These are phyloP conservation scores for Cryphonectria japonica DNA, from an alignment of 2,329 filamentous ascomycete genomes.

Conservation along the genomic window DNA sequence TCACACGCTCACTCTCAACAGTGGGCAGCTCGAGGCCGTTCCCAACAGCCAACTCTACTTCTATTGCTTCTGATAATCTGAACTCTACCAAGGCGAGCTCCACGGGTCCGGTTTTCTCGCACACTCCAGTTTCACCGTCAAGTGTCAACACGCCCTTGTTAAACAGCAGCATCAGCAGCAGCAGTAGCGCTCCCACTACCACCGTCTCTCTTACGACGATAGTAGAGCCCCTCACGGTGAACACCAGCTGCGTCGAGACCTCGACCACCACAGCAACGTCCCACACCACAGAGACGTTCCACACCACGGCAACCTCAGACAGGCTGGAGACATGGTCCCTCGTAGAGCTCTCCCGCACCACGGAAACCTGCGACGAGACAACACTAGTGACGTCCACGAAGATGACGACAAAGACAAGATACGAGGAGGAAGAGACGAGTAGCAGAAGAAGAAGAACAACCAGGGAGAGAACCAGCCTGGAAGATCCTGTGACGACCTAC, in stretches of 20 bases:
- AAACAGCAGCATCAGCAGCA: background rate
- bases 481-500: background rate
- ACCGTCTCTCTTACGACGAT: background rate
- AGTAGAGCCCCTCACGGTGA: background rate
- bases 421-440: too few species aligned
- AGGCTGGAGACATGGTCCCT: background rate
- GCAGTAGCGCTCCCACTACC: background rate
- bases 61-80: too few species aligned
- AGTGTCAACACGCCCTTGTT: background rate
- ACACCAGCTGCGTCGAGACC: slow-evolving; percentile 12
- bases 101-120: too few species aligned
- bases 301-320: background rate
- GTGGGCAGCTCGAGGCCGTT: background rate
- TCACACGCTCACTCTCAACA: background rate
- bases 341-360: background rate
- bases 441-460: background rate
- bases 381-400: background rate
- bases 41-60: too few species aligned
- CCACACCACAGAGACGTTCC: background rate
- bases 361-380: slow-evolving; percentile 4
- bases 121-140: background rate
- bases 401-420: background rate
- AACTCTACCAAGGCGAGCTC: background rate
- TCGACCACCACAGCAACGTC: slow-evolving; percentile 7
- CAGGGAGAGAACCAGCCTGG: slow-evolving; percentile 1